Evolutionary conservation across 441 rosid genomes (phyloP), one percentile per base, ranked within the genome.

Genomic region (Melastoma candidum): DNA sequence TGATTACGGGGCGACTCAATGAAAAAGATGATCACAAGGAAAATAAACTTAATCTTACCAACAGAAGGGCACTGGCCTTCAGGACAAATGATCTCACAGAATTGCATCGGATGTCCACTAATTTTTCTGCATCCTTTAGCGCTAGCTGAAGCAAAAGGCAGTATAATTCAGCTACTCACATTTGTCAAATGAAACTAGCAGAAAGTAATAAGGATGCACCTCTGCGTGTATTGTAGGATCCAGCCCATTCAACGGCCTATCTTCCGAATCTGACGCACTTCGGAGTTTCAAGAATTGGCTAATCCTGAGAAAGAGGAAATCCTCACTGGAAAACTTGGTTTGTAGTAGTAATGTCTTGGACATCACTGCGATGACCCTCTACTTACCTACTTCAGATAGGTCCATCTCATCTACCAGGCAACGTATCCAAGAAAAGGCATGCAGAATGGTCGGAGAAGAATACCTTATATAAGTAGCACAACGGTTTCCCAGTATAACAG

Each of bases 201-300:
- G 57, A 44, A 49, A 49, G 56, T 49, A 49, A 47, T 58, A 13
- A 54, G 29, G 58, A 74, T 76, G 59, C 86, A 93, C 98, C 72
- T 88, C 98, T 56, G 95, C 95, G 64, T 78, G 95, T 61, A 82
- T 82, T 2, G 79, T 85, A 74, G 93, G 90, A 79, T 93, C 98
- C 51, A 86, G 75, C 63, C 95, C 97, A 69, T 73, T 84, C 58
- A 88, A 68, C 46, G 97, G 92, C 60, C 68, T 71, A 67, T 63
- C 48, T 68, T 88, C 98, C 32, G 95, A 93, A 66, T 74, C 68
- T 26, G 88, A 76, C 27, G 97, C 73, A 72, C 87, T 66, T 70
- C 90, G 74, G 53, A 59, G 74, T 69, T 80, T 93, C 59, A 88
- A 74, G 68, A 71, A 84, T 65, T 77, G 90, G 65, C 95, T 86